phyloP scores from a whole-genome alignment of 257 asterid species.

The Linderniella brevidens region DNA sequence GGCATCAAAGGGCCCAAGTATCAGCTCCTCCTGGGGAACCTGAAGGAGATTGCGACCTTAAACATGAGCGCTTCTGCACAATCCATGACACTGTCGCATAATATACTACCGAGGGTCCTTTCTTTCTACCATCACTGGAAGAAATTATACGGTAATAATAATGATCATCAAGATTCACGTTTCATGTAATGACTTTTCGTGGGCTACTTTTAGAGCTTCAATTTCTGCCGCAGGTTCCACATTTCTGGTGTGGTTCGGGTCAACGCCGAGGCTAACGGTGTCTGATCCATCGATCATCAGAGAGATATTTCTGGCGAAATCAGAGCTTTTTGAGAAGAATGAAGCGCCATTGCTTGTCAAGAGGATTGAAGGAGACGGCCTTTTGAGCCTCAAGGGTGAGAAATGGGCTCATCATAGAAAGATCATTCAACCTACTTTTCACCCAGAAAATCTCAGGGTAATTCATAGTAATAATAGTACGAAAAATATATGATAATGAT shows the following conservation, averaged over 20 bases:
- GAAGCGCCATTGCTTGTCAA: constrained; percentile 59
- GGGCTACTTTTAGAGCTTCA: constrained; percentile 9
- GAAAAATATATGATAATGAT: too few relatives aligned
- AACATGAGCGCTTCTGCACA: constrained; percentile 42
- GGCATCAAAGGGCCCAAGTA: constrained; percentile 76
- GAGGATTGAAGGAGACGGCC: constrained; percentile 82
- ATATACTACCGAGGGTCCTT: constrained; percentile 79
- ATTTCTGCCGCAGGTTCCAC: constrained; percentile 32
- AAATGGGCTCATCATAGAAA: constrained; percentile 94
- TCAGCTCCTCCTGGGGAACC: constrained; percentile 51
- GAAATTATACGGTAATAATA: constrained; percentile 60
- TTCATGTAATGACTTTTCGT: constrained; percentile 13
- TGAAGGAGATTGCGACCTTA: constrained; percentile 60
- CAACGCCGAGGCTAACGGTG: constrained; percentile 51
- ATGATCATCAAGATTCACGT: constrained; percentile 16
- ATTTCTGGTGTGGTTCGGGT: constrained; percentile 84
- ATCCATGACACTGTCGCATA: constrained; percentile 57
- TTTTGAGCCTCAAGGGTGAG: constrained; percentile 61
- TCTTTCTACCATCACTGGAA: constrained; percentile 93
- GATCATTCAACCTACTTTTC: constrained; percentile 64
- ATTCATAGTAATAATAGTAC: too few relatives aligned
- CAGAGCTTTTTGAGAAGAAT: constrained; percentile 65
- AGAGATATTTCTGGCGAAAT: constrained; percentile 49
- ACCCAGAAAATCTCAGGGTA: constrained; percentile 79
- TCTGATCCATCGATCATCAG: constrained; percentile 59